Evolutionary conservation across 208 protist species (phyloP), one percentile per base, ranked within the genome.

Genomic region (Wallacemonas sp.): DNA sequence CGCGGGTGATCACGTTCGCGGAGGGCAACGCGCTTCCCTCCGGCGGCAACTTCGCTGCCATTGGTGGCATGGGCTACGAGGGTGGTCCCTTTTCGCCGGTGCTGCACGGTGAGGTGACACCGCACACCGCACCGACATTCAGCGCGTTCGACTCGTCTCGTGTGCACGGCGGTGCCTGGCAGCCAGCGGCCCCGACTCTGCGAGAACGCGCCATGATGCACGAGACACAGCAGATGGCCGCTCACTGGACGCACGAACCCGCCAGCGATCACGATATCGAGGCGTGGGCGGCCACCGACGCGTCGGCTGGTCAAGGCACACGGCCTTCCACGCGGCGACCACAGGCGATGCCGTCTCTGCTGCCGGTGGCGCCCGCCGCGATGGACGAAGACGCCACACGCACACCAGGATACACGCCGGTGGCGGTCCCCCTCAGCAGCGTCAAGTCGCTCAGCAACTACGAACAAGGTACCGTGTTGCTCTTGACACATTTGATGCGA

Each of bases 401-500:
- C 83, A 39, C 83, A 89, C 58, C 58, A 78, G 15, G 83, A 92
- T 65, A 76, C 66, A 10, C 24, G 68, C 17, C 69, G 76, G 10
- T 63, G 73, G 39, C 17, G 38, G 21, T 92, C 88, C 50, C 36
- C 21, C 33, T 80, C 15, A 19, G 15, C 6, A 29, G 19, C 17
- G 36, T 30, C 36, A 27, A 21, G 1, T 38, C 60, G 13, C 55
- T 91, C 17, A 87, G 73, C 46, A 81, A 81, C 62, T 87, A 91
- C 52, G 78, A 91, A 61, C 79, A 91, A 39, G 89, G 89, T 17
- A 80, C 89, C 70, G 52, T 92, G 52, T 63, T 94, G 66, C 68
- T 94, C 21, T 63, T 89, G 8, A 78, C 84, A 33, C 84, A 91
- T 52, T 52, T 82, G 12, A 87, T 94, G 70, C 79, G 89, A 17